These are phyloP conservation scores for Colletotrichum tabaci DNA, from an alignment of 2,329 filamentous ascomycete genomes.

Conservation along the genomic window DNA sequence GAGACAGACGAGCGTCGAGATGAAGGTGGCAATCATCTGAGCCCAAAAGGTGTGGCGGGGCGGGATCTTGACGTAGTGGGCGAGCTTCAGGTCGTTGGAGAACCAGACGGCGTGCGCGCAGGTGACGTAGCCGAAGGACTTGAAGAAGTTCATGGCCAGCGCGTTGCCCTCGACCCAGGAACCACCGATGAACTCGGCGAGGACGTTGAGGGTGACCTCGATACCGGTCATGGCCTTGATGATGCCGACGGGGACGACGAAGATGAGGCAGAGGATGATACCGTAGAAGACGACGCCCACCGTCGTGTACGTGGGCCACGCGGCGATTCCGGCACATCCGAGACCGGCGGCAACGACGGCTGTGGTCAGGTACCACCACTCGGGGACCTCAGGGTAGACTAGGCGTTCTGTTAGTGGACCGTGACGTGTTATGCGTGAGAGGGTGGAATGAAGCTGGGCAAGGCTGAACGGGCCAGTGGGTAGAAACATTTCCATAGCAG, in stretches of 20 bases:
- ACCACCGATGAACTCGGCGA: constrained; percentile 69
- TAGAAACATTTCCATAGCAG: no score
- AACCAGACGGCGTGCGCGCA: constrained; percentile 46
- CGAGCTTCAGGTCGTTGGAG: constrained; percentile 60
- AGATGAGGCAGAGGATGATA: constrained; percentile 63
- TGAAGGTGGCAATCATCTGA: constrained; percentile 70
- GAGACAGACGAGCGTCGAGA: constrained; percentile 66
- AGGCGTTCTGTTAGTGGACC: no score
- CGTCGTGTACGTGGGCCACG: constrained; percentile 66
- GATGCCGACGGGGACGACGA: constrained; percentile 67
- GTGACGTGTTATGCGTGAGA: no score
- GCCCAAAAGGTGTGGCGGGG: constrained; percentile 73
- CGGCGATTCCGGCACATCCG: constrained; percentile 62
- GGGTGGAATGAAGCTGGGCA: no score
- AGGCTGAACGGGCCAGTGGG: no score
- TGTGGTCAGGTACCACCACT: constrained; percentile 68
- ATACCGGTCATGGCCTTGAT: constrained; percentile 69
- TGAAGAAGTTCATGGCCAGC: constrained; percentile 69
- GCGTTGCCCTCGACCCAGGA: constrained; percentile 65
- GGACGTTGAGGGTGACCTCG: constrained; percentile 66
- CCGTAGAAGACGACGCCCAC: constrained; percentile 67
- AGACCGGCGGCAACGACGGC: constrained; percentile 61
- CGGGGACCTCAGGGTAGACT: constrained; percentile 63
- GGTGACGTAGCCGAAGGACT: constrained; percentile 61
- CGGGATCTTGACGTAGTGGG: constrained; percentile 73